Evolutionary conservation across 2,329 filamentous ascomycete genomes (phyloP).

Genomic region (Nigrograna mackinnonii): DNA sequence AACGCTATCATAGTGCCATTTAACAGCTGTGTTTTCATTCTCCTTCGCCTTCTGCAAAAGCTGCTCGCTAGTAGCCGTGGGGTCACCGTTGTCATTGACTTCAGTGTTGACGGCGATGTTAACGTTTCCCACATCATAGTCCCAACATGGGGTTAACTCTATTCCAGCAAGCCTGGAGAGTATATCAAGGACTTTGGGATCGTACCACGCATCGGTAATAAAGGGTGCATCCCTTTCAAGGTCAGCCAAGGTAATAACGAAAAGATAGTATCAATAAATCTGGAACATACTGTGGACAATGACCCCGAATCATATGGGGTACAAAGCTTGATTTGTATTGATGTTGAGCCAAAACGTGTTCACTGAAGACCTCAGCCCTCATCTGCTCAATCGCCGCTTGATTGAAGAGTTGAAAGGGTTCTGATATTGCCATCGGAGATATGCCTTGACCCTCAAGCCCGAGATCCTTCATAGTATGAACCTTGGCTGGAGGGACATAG

Average conservation of each 20-base stretch:
- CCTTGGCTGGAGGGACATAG: constrained; percentile 4
- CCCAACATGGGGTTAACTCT: constrained; percentile 57
- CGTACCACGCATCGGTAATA: constrained; percentile 44
- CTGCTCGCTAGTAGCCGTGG: too few relatives aligned
- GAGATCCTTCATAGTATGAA: constrained; percentile 9
- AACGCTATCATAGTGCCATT: constrained; percentile 58
- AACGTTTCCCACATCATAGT: constrained; percentile 60
- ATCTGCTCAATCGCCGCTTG: constrained; percentile 11
- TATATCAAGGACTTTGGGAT: constrained; percentile 48
- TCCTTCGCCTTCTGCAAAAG: too few relatives aligned
- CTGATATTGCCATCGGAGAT: constrained; percentile 8
- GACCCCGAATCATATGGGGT: too few relatives aligned
- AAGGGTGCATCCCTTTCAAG: constrained; percentile 16
- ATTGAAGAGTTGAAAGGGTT: constrained; percentile 17
- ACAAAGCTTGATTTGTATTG: neutral
- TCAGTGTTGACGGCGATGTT: too few relatives aligned
- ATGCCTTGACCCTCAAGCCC: neutral
- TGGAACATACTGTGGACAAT: too few relatives aligned
- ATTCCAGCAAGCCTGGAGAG: constrained; percentile 59
- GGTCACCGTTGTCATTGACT: too few relatives aligned
- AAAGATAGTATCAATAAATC: too few relatives aligned
- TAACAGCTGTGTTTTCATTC: too few relatives aligned
- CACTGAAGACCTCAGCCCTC: constrained; percentile 11
- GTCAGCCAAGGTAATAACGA: too few relatives aligned
- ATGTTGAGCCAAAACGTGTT: constrained; percentile 10